A percentile compares a stretch with the other conserved stretches of the same genome.
Evolutionary conservation across 176 grass and related monocot species (phyloP).

Genomic region (Miscanthus lutarioriparius): DNA sequence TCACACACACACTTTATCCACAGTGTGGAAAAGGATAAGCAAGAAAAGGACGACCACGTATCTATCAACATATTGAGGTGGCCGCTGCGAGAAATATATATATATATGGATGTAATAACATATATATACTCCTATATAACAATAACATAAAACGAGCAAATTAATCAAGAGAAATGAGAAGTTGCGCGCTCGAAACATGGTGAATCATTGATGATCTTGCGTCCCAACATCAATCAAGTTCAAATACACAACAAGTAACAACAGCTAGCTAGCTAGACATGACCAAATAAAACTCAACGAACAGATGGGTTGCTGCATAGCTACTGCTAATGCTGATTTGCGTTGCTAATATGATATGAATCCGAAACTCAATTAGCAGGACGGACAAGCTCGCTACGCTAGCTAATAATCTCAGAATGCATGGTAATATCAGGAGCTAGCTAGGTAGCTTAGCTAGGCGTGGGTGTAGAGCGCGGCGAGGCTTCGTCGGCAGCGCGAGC

Average conservation of each 20-base stretch:
- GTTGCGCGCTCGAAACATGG: not conserved
- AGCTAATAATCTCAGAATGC: not conserved
- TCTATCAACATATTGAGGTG: too few relatives aligned
- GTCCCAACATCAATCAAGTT: not conserved
- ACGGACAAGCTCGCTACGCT: not conserved
- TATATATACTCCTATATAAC: too few relatives aligned
- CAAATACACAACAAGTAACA: not conserved
- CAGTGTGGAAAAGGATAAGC: not conserved
- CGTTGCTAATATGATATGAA: not conserved
- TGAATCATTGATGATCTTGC: not conserved
- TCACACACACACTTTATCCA: not conserved
- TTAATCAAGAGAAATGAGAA: not conserved
- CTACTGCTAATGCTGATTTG: not conserved
- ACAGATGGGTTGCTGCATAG: not conserved
- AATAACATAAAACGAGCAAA: not conserved
- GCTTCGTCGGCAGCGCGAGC: conserved; percentile 53
- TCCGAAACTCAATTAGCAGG: not conserved
- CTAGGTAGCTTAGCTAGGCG: not conserved
- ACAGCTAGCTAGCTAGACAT: not conserved
- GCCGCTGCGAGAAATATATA: too few relatives aligned
- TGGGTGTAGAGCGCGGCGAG: conserved; percentile 48
- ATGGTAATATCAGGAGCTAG: not conserved
- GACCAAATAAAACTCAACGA: not conserved
- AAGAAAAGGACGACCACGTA: not conserved
- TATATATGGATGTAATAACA: too few relatives aligned